These are phyloP conservation scores for Croton setiger DNA, from an alignment of 441 rosid species.

Conservation along the genomic window DNA sequence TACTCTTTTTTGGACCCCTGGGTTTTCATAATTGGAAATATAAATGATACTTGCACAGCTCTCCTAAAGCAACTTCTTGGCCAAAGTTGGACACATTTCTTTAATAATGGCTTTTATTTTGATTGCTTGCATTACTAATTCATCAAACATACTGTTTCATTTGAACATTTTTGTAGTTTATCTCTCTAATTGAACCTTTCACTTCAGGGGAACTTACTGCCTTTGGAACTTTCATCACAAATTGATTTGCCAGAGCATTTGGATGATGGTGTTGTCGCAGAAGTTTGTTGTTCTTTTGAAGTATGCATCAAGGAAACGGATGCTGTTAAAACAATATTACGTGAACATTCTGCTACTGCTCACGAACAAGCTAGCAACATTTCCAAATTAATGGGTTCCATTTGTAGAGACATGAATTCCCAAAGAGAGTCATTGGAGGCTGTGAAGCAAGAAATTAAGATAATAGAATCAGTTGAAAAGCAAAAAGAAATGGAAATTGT, in stretches of 20 bases:
- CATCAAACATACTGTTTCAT: conserved; percentile 7
- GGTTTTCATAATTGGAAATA: neutral
- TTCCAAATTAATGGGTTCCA: conserved; percentile 40
- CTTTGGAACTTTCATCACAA: conserved; percentile 43
- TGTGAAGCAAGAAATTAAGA: conserved; percentile 39
- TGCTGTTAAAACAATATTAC: conserved; percentile 45
- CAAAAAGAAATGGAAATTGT: conserved; percentile 58
- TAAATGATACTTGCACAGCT: neutral
- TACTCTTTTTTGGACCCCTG: neutral
- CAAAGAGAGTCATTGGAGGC: conserved; percentile 44
- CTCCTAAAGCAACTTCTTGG: neutral
- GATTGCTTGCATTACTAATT: neutral
- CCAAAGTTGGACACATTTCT: neutral
- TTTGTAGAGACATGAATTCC: conserved; percentile 39
- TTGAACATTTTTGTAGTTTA: conserved; percentile 10
- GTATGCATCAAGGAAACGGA: conserved; percentile 42
- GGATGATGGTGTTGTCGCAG: conserved; percentile 37
- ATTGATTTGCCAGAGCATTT: conserved; percentile 39
- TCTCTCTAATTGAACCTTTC: conserved; percentile 25
- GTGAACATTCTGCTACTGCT: conserved; percentile 46
- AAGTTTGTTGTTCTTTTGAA: conserved; percentile 56
- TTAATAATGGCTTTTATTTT: conserved; percentile 7
- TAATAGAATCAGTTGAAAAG: conserved; percentile 41
- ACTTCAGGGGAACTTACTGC: conserved; percentile 49
- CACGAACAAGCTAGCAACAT: conserved; percentile 51